These are phyloP conservation scores for Ceriops decandra DNA, from an alignment of 345 rosid genomes.

Conservation along the genomic window DNA sequence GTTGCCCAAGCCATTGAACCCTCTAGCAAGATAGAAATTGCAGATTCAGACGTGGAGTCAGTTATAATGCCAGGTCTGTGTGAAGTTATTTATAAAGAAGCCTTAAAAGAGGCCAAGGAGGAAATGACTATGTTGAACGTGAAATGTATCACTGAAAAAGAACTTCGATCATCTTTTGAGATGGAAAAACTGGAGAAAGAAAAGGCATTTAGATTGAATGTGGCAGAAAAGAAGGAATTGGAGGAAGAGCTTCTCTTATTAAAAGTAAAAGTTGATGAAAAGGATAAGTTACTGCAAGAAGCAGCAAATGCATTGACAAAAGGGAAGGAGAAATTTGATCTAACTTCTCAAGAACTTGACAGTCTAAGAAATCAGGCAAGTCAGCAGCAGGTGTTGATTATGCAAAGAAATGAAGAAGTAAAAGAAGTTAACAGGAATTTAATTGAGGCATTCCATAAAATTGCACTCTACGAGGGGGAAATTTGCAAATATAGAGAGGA, in stretches of 20 bases:
- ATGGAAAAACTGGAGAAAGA: conserved; percentile 42
- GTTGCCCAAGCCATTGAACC: conserved; percentile 29
- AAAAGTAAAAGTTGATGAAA: conserved; percentile 36
- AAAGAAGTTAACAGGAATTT: conserved; percentile 30
- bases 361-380: conserved; percentile 34
- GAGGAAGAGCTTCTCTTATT: conserved; percentile 35
- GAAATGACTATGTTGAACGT: conserved; percentile 37
- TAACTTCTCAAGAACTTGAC: conserved; percentile 38
- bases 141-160: conserved; percentile 35
- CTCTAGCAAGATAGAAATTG: conserved; percentile 33
- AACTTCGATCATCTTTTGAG: conserved; percentile 30
- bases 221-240: conserved; percentile 48
- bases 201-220: conserved; percentile 32
- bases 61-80: conserved; percentile 39
- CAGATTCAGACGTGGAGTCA: conserved; percentile 49
- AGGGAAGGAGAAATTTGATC: conserved; percentile 37
- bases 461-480: conserved; percentile 34
- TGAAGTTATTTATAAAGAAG: conserved; percentile 39
- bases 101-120: conserved; percentile 59
- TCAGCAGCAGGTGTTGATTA: conserved; percentile 36
- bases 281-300: conserved; percentile 45
- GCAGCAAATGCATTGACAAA: conserved; percentile 36
- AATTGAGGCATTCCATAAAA: conserved; percentile 36
- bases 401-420: conserved; percentile 30
- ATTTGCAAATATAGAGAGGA: conserved; percentile 28